Evolutionary conservation across 345 rosid genomes (phyloP).

Genomic region (Dipteronia dyeriana): DNA sequence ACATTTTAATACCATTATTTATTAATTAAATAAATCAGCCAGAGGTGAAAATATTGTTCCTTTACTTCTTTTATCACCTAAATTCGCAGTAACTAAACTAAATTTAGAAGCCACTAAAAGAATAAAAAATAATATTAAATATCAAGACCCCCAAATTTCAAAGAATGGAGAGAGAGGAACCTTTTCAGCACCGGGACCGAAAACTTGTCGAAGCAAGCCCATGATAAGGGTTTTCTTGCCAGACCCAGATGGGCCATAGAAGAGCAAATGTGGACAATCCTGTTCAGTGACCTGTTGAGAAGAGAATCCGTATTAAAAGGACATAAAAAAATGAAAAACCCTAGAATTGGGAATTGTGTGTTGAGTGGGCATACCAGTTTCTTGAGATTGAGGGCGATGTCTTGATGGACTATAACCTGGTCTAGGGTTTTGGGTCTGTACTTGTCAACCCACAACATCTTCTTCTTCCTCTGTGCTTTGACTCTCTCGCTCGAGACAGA

Average conservation of each 20-base stretch:
- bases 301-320: background rate
- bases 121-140: background rate
- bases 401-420: constrained; percentile 74
- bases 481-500: background rate
- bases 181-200: constrained; percentile 89
- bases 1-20: background rate
- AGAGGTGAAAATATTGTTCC: background rate
- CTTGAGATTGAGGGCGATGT: constrained; percentile 81
- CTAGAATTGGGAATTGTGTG: background rate
- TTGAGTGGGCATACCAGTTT: constrained; percentile 58
- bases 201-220: constrained; percentile 84
- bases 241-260: constrained; percentile 95
- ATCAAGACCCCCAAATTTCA: background rate
- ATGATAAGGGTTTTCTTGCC: constrained; percentile 99
- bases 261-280: constrained; percentile 95
- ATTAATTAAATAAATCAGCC: background rate
- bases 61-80: background rate
- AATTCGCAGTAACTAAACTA: background rate
- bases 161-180: constrained; percentile 29
- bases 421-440: constrained; percentile 93
- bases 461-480: constrained; percentile 23
- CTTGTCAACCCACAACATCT: constrained; percentile 99
- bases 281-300: constrained; percentile 73
- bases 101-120: background rate
- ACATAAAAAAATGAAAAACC: background rate